Base-by-base conservation (phyloP, 2,329 filamentous ascomycete genomes). In the Myriosclerotinia duriaeana region DNA sequence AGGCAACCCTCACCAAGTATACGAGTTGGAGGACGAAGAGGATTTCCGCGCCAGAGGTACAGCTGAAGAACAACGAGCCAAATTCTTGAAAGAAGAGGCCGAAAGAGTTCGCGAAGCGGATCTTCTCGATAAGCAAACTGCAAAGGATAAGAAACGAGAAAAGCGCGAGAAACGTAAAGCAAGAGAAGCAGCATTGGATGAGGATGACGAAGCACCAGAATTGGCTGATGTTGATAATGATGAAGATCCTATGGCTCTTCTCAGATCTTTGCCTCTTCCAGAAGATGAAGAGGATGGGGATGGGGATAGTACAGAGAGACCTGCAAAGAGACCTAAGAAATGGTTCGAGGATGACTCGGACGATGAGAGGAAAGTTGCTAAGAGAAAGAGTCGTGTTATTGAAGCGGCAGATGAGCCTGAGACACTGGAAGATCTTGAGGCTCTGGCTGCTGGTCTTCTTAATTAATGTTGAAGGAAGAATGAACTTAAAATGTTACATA, bases 21-120 rank as follows among this genome's bases (percentile, higher is more conserved):
- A 98, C 80, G 91, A 96, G 77, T 87, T 99, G 71, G 89, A 94
- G 76, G 87, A 91, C 77, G 92, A 97, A 78, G 87, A 89, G 0
- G 87, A 88, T 71, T 99, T 98, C 83, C 83, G 82, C 69, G 84
- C 85, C 50, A 85, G 88, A 64, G 95, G 94, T 46, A 82, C 88
- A 34, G 90, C 91, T 3, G 90, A 93, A 71, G 85, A 85, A 59
- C 92, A 96, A 78, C 85, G 92, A 56, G 82, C 84, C 72, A 85
- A 84, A 71, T 99, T 97, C 80, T 81, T 98, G 77, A 88, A 90
- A 58, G 84, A 84, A 68, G 94, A 97, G 77, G 81, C 85, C 14
- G 84, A 85, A 72, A 85, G 88, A 70, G 91, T 96, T 40, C 83
- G 84, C 71, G 82, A 86, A 73, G 91, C 89, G 26, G 95, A 99